A percentile compares a stretch with the other conserved stretches of the same genome.
Evolutionary conservation across 805 yeast species (phyloP).

Genomic region (Starmerella kuoi): DNA sequence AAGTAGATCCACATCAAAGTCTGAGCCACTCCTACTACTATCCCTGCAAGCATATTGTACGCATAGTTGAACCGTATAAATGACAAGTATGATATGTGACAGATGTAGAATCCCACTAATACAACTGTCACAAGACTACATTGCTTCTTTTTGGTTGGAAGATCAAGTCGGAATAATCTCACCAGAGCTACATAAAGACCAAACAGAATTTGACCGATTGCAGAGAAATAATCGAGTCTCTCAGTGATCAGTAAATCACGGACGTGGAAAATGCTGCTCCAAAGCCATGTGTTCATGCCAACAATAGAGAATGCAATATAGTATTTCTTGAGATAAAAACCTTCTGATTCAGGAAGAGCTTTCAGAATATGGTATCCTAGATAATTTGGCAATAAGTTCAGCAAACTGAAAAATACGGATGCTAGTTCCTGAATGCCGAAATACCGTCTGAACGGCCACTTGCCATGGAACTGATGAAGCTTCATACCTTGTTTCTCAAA

Average conservation of each 20-base stretch:
- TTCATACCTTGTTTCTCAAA: slow-evolving; percentile 42
- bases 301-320: slow-evolving; percentile 43
- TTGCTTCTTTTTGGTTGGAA: slow-evolving; percentile 22
- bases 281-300: slow-evolving; percentile 79
- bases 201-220: slow-evolving; percentile 72
- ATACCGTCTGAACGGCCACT: slow-evolving; percentile 83
- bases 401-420: slow-evolving; percentile 65
- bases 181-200: slow-evolving; percentile 62
- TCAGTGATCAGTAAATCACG: slow-evolving; percentile 74
- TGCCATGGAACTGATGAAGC: slow-evolving; percentile 82
- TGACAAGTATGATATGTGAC: slow-evolving; percentile 55
- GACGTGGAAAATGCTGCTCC: slow-evolving; percentile 76
- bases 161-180: slow-evolving; percentile 50
- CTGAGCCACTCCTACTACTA: slow-evolving; percentile 64
- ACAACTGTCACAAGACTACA: slow-evolving; percentile 32
- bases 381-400: slow-evolving; percentile 55
- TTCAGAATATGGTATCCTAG: slow-evolving; percentile 33
- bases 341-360: slow-evolving; percentile 22
- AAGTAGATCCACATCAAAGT: slow-evolving; percentile 41
- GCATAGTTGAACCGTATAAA: slow-evolving; percentile 74
- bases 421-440: slow-evolving; percentile 78
- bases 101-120: slow-evolving; percentile 36
- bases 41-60: slow-evolving; percentile 86
- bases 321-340: slow-evolving; percentile 22
- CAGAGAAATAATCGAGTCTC: slow-evolving; percentile 79